These are phyloP conservation scores for Psilocybe sp. DNA, from an alignment of 768 basidiomycete genomes.

Conservation along the genomic window DNA sequence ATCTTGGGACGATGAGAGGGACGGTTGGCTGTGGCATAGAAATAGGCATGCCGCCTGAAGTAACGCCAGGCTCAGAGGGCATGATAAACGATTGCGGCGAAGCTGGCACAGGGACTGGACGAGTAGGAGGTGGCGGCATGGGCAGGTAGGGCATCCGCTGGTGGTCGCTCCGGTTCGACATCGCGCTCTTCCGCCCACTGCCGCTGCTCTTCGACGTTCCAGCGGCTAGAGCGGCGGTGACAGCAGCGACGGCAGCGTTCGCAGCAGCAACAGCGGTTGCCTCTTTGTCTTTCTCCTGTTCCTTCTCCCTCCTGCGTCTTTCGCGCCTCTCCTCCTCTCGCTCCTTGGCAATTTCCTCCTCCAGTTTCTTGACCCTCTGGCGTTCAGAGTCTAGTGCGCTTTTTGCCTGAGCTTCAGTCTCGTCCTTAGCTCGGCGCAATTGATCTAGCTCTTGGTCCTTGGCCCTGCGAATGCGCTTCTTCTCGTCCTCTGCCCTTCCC, in stretches of 20 bases:
- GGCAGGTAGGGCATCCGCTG: conserved; percentile 17
- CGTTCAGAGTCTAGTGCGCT: conserved; percentile 12
- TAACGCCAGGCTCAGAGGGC: too few relatives aligned
- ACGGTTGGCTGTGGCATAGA: background rate
- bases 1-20: too few relatives aligned
- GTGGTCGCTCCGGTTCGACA: conserved; percentile 2
- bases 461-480: conserved; percentile 5
- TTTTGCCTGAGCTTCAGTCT: conserved; percentile 5
- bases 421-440: conserved; percentile 8
- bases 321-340: conserved; percentile 11
- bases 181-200: conserved; percentile 3
- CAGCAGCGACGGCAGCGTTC: conserved; percentile 10
- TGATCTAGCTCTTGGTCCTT: conserved; percentile 10
- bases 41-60: conserved; percentile 1
- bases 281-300: conserved; percentile 10
- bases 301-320: conserved; percentile 10
- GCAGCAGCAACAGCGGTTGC: conserved; percentile 6
- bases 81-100: too few relatives aligned
- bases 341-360: conserved; percentile 14
- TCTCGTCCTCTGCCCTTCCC: conserved; percentile 8
- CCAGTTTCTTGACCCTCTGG: conserved; percentile 9
- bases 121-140: conserved; percentile 20
- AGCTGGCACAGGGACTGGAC: background rate
- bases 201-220: conserved; percentile 1
- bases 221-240: conserved; percentile 8